These are phyloP conservation scores for Saccharomycopsis sp. DNA, from an alignment of 805 yeast genomes.

Conservation along the genomic window DNA sequence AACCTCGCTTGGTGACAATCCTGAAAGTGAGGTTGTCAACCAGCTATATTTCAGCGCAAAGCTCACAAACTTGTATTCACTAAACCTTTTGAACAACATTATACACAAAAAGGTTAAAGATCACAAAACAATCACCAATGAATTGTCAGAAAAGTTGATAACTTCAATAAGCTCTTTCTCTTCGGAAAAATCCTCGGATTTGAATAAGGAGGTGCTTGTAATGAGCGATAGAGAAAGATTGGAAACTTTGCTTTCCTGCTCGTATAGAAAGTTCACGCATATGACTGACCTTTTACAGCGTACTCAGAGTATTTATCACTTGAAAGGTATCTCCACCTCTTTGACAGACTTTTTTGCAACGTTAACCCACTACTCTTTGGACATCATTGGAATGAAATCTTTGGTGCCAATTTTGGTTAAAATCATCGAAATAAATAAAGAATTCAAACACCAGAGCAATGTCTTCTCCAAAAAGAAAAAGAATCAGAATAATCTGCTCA, in stretches of 20 bases:
- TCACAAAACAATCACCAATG: slow-evolving; percentile 3
- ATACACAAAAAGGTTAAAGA: slow-evolving; percentile 12
- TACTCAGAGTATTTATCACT: not conserved
- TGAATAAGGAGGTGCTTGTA: not conserved
- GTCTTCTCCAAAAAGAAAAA: not conserved
- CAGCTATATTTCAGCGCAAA: slow-evolving; percentile 11
- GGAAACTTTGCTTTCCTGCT: not conserved
- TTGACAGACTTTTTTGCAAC: slow-evolving; percentile 1
- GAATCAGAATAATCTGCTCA: not conserved
- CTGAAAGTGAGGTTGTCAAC: not conserved
- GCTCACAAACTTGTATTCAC: slow-evolving; percentile 10
- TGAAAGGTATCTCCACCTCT: not conserved
- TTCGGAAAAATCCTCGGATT: not conserved
- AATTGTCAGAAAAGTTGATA: not conserved
- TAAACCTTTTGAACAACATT: slow-evolving; percentile 3
- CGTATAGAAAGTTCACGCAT: not conserved
- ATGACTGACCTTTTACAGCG: not conserved
- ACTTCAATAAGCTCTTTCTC: not conserved
- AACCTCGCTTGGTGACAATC: not conserved
- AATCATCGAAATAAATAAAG: slow-evolving; percentile 6
- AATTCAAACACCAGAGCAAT: slow-evolving; percentile 3
- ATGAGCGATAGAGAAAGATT: not conserved
- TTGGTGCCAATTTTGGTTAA: slow-evolving; percentile 5
- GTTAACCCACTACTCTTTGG: slow-evolving; percentile 5
- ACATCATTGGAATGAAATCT: slow-evolving; percentile 7